Evolutionary conservation across 1,139 yeast species (phyloP).

Genomic region (Pichia sp.): DNA sequence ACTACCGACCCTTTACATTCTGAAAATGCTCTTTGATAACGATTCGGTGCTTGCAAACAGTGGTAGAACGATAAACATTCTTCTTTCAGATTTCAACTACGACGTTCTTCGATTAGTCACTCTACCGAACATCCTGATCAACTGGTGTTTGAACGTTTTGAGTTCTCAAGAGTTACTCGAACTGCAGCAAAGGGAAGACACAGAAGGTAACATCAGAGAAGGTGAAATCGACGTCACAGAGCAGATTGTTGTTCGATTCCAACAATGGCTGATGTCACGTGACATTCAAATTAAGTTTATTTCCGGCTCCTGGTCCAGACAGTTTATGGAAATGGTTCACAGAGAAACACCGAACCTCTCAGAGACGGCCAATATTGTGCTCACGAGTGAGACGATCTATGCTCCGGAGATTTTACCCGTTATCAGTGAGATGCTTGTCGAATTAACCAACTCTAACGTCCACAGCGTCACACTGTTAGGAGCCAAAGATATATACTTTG

Average conservation of each 20-base stretch:
- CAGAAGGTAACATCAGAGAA: constrained; percentile 32
- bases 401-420: constrained; percentile 65
- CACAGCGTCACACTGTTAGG: constrained; percentile 36
- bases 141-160: constrained; percentile 54
- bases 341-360: constrained; percentile 5
- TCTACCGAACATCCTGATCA: constrained; percentile 68
- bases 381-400: constrained; percentile 89
- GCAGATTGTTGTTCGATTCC: constrained; percentile 37
- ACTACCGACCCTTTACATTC: constrained; percentile 56
- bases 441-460: constrained; percentile 8
- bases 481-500: constrained; percentile 90
- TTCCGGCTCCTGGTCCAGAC: constrained; percentile 81
- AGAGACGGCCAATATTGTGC: constrained; percentile 29
- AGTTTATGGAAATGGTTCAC: constrained; percentile 39
- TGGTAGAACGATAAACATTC: constrained; percentile 24
- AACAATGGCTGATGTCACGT: constrained; percentile 29
- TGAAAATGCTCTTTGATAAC: not conserved
- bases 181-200: constrained; percentile 27
- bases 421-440: constrained; percentile 54
- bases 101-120: constrained; percentile 78
- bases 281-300: constrained; percentile 44
- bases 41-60: not conserved
- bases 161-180: constrained; percentile 27
- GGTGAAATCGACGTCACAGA: constrained; percentile 62
- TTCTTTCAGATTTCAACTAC: constrained; percentile 73